Conservation (phyloP, 371 early-diverging fungal species). For the Gilbertella persicaria region DNA sequence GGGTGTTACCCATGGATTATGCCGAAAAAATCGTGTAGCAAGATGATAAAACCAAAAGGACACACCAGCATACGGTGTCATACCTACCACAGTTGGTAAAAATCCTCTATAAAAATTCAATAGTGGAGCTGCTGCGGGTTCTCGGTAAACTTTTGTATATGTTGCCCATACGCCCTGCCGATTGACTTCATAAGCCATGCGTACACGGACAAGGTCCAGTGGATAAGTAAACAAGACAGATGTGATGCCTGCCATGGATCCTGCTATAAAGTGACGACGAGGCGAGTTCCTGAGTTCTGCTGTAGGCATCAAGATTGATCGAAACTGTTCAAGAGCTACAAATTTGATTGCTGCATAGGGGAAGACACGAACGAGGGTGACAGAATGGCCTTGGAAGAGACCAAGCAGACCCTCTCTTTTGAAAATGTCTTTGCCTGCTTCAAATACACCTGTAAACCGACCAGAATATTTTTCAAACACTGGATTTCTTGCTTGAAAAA, state of each 20-base stretch:
- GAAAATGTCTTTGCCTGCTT: slow-evolving; percentile 74
- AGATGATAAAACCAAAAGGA: slow-evolving; percentile 76
- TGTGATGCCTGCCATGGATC: slow-evolving; percentile 76
- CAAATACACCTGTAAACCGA: slow-evolving; percentile 77
- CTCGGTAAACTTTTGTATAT: slow-evolving; percentile 47
- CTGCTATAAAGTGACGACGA: slow-evolving; percentile 62
- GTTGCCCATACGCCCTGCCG: slow-evolving; percentile 23
- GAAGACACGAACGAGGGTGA: slow-evolving; percentile 85
- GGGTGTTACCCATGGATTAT: slow-evolving; percentile 31
- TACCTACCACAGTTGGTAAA: slow-evolving; percentile 79
- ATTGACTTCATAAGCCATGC: slow-evolving; percentile 82
- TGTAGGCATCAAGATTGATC: slow-evolving; percentile 61
- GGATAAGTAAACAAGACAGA: slow-evolving; percentile 89
- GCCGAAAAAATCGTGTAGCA: slow-evolving; percentile 55
- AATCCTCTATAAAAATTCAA: slow-evolving; percentile 91
- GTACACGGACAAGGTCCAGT: slow-evolving; percentile 83
- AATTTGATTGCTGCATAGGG: slow-evolving; percentile 95
- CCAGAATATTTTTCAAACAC: slow-evolving; percentile 77
- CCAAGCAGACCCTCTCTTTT: slow-evolving; percentile 69
- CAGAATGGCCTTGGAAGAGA: slow-evolving; percentile 90
- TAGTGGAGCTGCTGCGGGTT: slow-evolving; percentile 29
- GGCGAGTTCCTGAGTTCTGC: slow-evolving; percentile 50
- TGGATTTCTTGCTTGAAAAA: slow-evolving; percentile 90
- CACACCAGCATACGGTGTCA: slow-evolving; percentile 93
- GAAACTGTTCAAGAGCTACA: slow-evolving; percentile 84